These are phyloP conservation scores for Cladosporium cucumerinum DNA, from an alignment of 2,329 filamentous ascomycete species.

Conservation along the genomic window DNA sequence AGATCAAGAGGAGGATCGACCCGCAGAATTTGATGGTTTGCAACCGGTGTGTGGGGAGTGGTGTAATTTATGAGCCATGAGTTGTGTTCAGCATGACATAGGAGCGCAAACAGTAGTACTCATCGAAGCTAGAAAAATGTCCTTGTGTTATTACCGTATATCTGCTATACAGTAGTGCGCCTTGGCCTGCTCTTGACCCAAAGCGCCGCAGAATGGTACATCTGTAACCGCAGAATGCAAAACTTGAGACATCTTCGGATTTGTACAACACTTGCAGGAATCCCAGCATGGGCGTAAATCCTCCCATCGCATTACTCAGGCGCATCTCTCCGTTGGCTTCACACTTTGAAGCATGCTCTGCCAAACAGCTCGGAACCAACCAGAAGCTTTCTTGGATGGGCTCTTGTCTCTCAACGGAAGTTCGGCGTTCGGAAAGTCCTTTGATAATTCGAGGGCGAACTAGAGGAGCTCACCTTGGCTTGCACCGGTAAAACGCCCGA, in stretches of 20 bases:
- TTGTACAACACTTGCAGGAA: neutral
- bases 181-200: neutral
- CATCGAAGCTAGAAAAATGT: too few species aligned
- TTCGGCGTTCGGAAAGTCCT: neutral
- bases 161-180: too few species aligned
- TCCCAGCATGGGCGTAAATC: neutral
- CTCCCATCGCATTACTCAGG: neutral
- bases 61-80: neutral
- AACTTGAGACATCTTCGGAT: neutral
- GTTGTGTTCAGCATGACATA: neutral
- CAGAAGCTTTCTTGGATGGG: neutral
- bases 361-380: too few species aligned
- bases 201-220: too few species aligned
- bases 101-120: too few species aligned
- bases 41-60: neutral
- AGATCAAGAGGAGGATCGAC: constrained; percentile 1
- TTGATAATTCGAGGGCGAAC: neutral
- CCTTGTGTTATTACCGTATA: neutral
- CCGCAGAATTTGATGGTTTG: neutral
- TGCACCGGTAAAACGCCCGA: neutral
- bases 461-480: neutral
- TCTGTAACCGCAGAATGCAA: neutral
- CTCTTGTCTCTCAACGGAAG: neutral
- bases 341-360: too few species aligned
- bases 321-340: neutral